Percentiles rank a stretch among this genome's conserved stretches.
Evolutionary conservation across 2,329 filamentous ascomycete genomes (phyloP).

Genomic region (Aspergillus pseudoviridinutans): DNA sequence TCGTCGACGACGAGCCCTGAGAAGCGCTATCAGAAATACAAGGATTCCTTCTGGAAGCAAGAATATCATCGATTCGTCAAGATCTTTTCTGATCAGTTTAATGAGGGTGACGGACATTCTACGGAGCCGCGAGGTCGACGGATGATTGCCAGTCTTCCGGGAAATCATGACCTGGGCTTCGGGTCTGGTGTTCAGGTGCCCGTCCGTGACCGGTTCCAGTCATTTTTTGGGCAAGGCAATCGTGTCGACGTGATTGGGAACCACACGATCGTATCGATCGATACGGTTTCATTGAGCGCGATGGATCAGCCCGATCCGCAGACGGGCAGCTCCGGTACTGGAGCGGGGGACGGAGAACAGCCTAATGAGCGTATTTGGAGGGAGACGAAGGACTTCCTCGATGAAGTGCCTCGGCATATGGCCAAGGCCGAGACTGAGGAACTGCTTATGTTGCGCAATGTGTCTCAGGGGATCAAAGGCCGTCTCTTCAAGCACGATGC

Average conservation of each 20-base stretch:
- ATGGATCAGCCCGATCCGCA: conserved; percentile 52
- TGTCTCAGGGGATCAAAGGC: conserved; percentile 43
- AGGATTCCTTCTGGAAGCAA: conserved; percentile 75
- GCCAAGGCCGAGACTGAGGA: conserved; percentile 65
- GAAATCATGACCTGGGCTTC: conserved; percentile 94
- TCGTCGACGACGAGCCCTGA: conserved; percentile 57
- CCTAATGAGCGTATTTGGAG: conserved; percentile 63
- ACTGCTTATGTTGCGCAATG: conserved; percentile 60
- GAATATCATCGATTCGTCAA: conserved; percentile 84
- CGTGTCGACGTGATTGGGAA: conserved; percentile 88
- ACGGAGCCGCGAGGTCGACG: conserved; percentile 65
- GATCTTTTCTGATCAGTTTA: conserved; percentile 74
- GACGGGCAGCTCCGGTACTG: conserved; percentile 46
- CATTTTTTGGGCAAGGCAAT: conserved; percentile 89
- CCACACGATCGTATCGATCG: conserved; percentile 90
- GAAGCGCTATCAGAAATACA: conserved; percentile 70
- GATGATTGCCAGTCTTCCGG: conserved; percentile 79
- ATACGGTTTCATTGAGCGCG: conserved; percentile 83
- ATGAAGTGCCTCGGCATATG: conserved; percentile 61
- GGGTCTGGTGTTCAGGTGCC: conserved; percentile 76
- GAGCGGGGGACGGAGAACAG: conserved; percentile 47
- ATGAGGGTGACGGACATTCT: conserved; percentile 52
- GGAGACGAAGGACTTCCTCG: conserved; percentile 72
- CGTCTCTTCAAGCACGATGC: conserved; percentile 56
- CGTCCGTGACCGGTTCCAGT: conserved; percentile 77